These are phyloP conservation scores for Lasiodiplodia sp. DNA, from an alignment of 2,329 filamentous ascomycete genomes.

Conservation along the genomic window DNA sequence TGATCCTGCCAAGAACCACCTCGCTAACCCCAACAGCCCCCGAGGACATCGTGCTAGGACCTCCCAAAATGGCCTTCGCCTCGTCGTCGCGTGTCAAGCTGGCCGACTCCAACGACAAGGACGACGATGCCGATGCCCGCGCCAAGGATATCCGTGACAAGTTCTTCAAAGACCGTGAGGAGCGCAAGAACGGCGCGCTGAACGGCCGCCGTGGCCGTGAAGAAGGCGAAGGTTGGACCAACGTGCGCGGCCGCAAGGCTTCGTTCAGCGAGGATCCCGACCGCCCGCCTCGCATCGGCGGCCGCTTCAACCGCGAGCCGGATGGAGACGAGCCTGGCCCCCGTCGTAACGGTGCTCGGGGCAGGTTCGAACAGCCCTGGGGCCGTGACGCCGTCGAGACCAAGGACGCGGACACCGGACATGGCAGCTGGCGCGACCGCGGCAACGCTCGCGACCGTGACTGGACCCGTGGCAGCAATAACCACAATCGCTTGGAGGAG, in stretches of 20 bases:
- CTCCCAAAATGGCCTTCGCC: slow-evolving; percentile 82
- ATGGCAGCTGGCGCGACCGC: slow-evolving; percentile 66
- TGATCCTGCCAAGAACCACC: background rate
- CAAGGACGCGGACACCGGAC: slow-evolving; percentile 57
- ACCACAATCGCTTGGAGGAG: slow-evolving; percentile 55
- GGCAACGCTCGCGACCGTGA: slow-evolving; percentile 61
- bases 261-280: slow-evolving; percentile 77
- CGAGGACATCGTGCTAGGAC: slow-evolving; percentile 86
- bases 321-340: slow-evolving; percentile 58
- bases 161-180: slow-evolving; percentile 53
- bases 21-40: slow-evolving; percentile 58
- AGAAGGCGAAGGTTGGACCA: slow-evolving; percentile 77
- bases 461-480: slow-evolving; percentile 60
- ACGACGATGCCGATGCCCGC: slow-evolving; percentile 47
- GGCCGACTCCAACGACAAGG: slow-evolving; percentile 43
- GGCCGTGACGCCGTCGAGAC: slow-evolving; percentile 59
- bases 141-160: slow-evolving; percentile 43
- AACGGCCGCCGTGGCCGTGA: slow-evolving; percentile 52
- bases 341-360: slow-evolving; percentile 72
- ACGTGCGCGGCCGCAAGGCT: slow-evolving; percentile 72
- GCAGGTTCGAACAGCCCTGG: slow-evolving; percentile 77
- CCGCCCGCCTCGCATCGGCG: slow-evolving; percentile 66
- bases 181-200: slow-evolving; percentile 42
- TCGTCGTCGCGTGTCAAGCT: slow-evolving; percentile 69
- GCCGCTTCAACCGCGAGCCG: slow-evolving; percentile 55